These are phyloP conservation scores for Pontederia paniculata DNA, from an alignment of 176 grass and related monocot species.

Conservation along the genomic window DNA sequence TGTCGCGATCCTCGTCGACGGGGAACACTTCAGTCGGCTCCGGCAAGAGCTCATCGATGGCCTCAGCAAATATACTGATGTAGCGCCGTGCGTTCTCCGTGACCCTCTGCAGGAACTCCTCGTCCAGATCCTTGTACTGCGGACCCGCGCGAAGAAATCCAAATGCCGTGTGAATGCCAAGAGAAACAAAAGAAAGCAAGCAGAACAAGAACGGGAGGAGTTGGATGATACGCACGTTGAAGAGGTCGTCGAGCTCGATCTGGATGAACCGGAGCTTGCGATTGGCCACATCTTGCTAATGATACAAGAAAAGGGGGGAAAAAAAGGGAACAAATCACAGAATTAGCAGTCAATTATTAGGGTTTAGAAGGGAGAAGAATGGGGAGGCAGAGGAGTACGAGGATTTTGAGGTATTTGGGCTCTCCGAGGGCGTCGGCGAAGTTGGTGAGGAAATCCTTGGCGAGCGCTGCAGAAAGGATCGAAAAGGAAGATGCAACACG, in stretches of 20 bases:
- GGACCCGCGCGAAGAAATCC: background rate
- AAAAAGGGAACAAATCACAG: no score
- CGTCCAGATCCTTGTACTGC: constrained; percentile 77
- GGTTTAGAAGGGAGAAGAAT: background rate
- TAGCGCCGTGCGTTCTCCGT: constrained; percentile 79
- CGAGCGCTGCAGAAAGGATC: constrained; percentile 35
- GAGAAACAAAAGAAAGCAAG: background rate
- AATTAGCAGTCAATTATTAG: background rate
- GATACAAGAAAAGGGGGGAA: background rate
- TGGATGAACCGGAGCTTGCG: constrained; percentile 59
- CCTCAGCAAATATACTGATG: constrained; percentile 62
- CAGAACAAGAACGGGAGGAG: background rate
- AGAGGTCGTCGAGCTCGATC: constrained; percentile 85
- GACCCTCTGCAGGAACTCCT: constrained; percentile 75
- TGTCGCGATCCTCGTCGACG: constrained; percentile 78
- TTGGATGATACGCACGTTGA: constrained; percentile 33
- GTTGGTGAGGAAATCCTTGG: constrained; percentile 86
- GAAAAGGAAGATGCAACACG: constrained; percentile 1
- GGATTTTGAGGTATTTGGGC: constrained; percentile 73
- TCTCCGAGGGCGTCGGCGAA: constrained; percentile 52
- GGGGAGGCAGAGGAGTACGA: constrained; percentile 32
- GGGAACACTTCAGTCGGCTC: constrained; percentile 78
- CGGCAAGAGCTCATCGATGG: constrained; percentile 86
- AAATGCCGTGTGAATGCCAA: background rate
- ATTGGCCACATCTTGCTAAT: constrained; percentile 87